Conservation (phyloP, 805 yeast genomes). For the Metschnikowia lochheadii region DNA sequence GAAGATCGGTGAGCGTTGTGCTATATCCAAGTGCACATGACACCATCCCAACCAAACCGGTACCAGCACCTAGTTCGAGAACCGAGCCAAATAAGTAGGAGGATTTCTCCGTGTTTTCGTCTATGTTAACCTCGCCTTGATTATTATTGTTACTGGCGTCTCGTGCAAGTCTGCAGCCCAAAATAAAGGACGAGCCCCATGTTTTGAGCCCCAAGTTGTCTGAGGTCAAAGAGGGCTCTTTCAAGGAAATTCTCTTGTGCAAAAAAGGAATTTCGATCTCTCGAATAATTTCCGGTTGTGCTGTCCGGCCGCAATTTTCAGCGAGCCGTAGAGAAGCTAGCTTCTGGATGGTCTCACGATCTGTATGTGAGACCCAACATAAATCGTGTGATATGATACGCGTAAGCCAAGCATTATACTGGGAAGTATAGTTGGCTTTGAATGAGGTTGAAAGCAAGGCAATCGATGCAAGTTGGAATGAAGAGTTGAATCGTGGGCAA, state of each 20-base stretch:
- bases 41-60: conserved; percentile 84
- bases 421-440: conserved; percentile 27
- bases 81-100: conserved; percentile 27
- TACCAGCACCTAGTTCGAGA: conserved; percentile 90
- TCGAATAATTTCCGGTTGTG: conserved; percentile 68
- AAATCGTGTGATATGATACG: conserved; percentile 46
- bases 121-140: neutral
- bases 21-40: conserved; percentile 50
- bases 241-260: conserved; percentile 33
- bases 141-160: conserved; percentile 3
- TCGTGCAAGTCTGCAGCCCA: conserved; percentile 51
- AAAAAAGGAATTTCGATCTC: conserved; percentile 37
- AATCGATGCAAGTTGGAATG: conserved; percentile 19
- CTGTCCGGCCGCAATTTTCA: conserved; percentile 81
- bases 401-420: conserved; percentile 47
- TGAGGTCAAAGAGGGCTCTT: conserved; percentile 81
- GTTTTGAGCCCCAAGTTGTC: conserved; percentile 91
- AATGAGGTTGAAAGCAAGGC: conserved; percentile 27
- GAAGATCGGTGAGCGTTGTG: conserved; percentile 67
- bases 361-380: conserved; percentile 39
- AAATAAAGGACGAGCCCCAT: conserved; percentile 86
- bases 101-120: neutral
- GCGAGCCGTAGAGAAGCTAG: conserved; percentile 64
- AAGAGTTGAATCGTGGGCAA: conserved; percentile 31
- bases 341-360: conserved; percentile 43